These are phyloP conservation scores for Neurospora sublineolata DNA, from an alignment of 495 filamentous ascomycete genomes.

Conservation along the genomic window DNA sequence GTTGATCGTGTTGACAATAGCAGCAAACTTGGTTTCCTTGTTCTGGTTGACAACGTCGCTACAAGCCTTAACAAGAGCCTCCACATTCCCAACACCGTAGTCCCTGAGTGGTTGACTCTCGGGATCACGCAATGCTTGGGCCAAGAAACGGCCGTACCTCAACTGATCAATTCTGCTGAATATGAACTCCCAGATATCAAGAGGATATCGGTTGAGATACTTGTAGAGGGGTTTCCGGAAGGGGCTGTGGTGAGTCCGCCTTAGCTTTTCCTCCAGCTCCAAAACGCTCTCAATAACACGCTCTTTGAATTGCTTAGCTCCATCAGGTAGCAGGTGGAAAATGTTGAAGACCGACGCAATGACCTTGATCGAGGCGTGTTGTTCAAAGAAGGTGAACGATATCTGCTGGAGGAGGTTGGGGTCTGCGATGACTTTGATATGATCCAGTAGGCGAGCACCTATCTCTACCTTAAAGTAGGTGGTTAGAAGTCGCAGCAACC, in stretches of 20 bases:
- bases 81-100: slow-evolving; percentile 60
- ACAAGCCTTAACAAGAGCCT: slow-evolving; percentile 53
- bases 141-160: slow-evolving; percentile 86
- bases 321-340: slow-evolving; percentile 84
- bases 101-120: slow-evolving; percentile 65
- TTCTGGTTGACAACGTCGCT: slow-evolving; percentile 46
- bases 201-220: slow-evolving; percentile 85
- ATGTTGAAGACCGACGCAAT: slow-evolving; percentile 90
- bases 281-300: slow-evolving; percentile 78
- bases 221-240: slow-evolving; percentile 88
- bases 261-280: slow-evolving; percentile 73
- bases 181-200: slow-evolving; percentile 75
- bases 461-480: slow-evolving; percentile 99
- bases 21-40: slow-evolving; percentile 53
- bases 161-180: slow-evolving; percentile 63
- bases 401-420: slow-evolving; percentile 68
- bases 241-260: slow-evolving; percentile 84
- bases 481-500: slow-evolving; percentile 77
- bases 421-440: slow-evolving; percentile 86
- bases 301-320: slow-evolving; percentile 83
- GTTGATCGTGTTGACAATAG: slow-evolving; percentile 80
- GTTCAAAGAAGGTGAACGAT: slow-evolving; percentile 87
- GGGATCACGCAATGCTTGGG: slow-evolving; percentile 72
- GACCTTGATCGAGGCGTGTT: slow-evolving; percentile 81
- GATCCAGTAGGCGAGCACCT: slow-evolving; percentile 76